Percentiles rank a stretch among this genome's conserved stretches.
Conservation (phyloP, 768 basidiomycete genomes). For the Ramaria sp. region DNA sequence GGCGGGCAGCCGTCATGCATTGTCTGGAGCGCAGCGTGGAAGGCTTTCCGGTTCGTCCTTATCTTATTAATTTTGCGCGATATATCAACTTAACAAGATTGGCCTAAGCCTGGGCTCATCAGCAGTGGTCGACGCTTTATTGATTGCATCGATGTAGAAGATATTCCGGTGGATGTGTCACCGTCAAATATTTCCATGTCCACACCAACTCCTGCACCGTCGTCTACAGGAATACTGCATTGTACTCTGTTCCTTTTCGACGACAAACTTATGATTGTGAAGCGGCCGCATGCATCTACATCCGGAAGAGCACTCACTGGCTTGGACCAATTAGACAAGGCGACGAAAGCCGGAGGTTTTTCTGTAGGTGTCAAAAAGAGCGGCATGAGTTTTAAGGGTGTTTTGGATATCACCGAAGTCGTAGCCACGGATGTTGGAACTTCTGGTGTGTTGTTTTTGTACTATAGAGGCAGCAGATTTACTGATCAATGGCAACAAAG, state of each 20-base stretch:
- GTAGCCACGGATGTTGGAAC: constrained; percentile 48
- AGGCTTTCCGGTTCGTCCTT: constrained; percentile 51
- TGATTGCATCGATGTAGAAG: constrained; percentile 90
- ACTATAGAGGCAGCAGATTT: constrained; percentile 4
- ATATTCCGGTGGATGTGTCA: constrained; percentile 33
- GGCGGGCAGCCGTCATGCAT: constrained; percentile 80
- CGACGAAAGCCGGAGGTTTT: constrained; percentile 40
- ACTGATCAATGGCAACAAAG: constrained; percentile 28
- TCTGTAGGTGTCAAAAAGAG: constrained; percentile 63
- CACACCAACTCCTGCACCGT: constrained; percentile 27
- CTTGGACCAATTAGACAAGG: constrained; percentile 66
- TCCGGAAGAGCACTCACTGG: constrained; percentile 62
- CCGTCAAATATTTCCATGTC: constrained; percentile 36
- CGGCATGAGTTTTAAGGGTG: constrained; percentile 74
- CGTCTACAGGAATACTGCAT: constrained; percentile 45
- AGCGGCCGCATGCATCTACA: constrained; percentile 74
- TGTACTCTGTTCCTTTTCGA: constrained; percentile 91
- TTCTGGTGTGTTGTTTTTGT: constrained; percentile 19
- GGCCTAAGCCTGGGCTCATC: constrained; percentile 54
- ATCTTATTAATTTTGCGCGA: constrained; percentile 10
- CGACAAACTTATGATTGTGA: constrained; percentile 86
- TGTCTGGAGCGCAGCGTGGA: constrained; percentile 78
- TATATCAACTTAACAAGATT: background rate
- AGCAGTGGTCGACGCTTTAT: constrained; percentile 81
- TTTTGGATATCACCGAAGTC: constrained; percentile 76